These are phyloP conservation scores for Ceratorhiza oryzae-sativae DNA, from an alignment of 1,284 basidiomycete species.

Conservation along the genomic window DNA sequence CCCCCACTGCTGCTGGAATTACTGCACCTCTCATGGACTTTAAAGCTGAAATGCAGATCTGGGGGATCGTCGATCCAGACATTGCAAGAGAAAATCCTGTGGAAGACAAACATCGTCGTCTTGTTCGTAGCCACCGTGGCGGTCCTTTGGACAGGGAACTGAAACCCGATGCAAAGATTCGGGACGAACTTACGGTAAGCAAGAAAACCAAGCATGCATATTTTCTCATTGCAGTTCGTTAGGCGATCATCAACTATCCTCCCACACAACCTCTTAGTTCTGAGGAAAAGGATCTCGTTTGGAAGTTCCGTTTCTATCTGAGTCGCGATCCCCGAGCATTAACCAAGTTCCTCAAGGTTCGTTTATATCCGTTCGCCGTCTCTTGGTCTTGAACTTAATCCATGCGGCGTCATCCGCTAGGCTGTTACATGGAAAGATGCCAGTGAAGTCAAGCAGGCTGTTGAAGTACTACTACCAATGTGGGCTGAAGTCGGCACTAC, in stretches of 20 bases:
- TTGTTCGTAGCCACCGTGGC: constrained; percentile 93
- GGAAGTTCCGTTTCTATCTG: constrained; percentile 99
- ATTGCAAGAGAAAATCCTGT: constrained; percentile 91
- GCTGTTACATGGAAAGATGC: constrained; percentile 97
- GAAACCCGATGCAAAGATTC: constrained; percentile 93
- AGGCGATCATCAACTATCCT: constrained; percentile 91
- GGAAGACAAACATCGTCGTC: constrained; percentile 94
- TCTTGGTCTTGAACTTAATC: not conserved
- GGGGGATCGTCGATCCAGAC: constrained; percentile 94
- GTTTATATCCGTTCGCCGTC: not conserved
- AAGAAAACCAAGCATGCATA: constrained; percentile 4
- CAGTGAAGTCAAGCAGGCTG: constrained; percentile 96
- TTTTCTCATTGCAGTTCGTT: not conserved
- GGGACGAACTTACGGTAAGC: constrained; percentile 89
- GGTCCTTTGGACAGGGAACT: constrained; percentile 95
- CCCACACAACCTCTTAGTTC: constrained; percentile 88
- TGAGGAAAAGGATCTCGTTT: constrained; percentile 94
- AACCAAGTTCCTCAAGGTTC: constrained; percentile 91
- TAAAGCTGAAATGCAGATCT: constrained; percentile 71
- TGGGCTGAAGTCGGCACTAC: constrained; percentile 98
- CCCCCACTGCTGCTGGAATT: constrained; percentile 49
- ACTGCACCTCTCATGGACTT: constrained; percentile 54
- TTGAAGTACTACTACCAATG: constrained; percentile 92
- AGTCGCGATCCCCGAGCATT: constrained; percentile 87
- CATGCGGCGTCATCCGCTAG: not conserved